phyloP scores from a whole-genome alignment of 306 rosid species.

The Castanea mollissima region DNA sequence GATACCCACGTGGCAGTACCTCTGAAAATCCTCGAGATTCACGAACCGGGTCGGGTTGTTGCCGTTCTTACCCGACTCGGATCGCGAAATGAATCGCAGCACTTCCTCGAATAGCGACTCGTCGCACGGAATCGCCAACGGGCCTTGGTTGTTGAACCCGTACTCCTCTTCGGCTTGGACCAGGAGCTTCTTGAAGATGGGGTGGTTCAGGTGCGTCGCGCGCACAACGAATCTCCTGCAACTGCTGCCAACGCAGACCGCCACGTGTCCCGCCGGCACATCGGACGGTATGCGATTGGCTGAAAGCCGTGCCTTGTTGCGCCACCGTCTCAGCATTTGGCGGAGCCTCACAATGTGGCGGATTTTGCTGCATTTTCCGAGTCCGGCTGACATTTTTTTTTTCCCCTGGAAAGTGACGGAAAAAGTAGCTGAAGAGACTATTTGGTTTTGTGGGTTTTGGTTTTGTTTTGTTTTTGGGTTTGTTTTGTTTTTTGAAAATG shows the following conservation, averaged over 20 bases:
- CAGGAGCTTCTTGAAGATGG: constrained; percentile 74
- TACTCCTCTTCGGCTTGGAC: constrained; percentile 78
- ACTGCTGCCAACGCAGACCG: constrained; percentile 69
- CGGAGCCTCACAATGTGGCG: constrained; percentile 89
- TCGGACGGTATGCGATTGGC: constrained; percentile 68
- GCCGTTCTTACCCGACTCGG: constrained; percentile 30
- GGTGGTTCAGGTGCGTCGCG: constrained; percentile 84
- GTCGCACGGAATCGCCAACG: constrained; percentile 81
- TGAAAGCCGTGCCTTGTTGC: constrained; percentile 74
- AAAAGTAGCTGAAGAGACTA: neutral
- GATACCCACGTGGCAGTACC: constrained; percentile 55
- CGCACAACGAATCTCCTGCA: constrained; percentile 65
- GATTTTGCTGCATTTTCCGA: constrained; percentile 82
- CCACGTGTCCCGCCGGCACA: constrained; percentile 91
- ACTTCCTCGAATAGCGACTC: constrained; percentile 64
- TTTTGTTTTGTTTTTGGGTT: neutral
- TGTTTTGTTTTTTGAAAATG: neutral
- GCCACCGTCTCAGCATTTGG: constrained; percentile 87
- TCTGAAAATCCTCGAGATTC: constrained; percentile 54
- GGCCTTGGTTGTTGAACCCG: constrained; percentile 71
- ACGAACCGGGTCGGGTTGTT: constrained; percentile 37
- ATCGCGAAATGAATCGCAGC: constrained; percentile 57
- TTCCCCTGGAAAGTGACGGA: neutral
- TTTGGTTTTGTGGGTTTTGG: neutral
- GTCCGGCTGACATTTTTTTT: constrained; percentile 46